Base-by-base conservation (phyloP, 148 eudicot species). In the Amaranthus cruentus region DNA sequence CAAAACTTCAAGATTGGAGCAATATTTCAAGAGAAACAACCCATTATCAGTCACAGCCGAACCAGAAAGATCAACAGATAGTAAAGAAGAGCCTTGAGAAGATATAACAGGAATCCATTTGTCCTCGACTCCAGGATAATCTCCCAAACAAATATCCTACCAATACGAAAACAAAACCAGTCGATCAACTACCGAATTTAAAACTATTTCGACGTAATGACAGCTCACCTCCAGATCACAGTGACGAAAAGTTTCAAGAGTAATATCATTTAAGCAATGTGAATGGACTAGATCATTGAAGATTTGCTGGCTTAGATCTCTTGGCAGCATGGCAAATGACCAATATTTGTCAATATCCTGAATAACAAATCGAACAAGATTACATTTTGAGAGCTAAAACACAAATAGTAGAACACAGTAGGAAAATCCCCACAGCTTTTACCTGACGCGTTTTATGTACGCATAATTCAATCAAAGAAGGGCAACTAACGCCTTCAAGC, bases 21-120 rank as follows among this genome's bases (percentile, higher is more conserved):
- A 76, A 68, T 74, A 54, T 68, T 73, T 76, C 50, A 81, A 56
- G 42, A 72, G 74, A 67, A 71, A 73, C 66, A 81, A 47, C 66
- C 80, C 83, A 81, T 74, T 54, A 76, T 81, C 83, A 12, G 83
- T 81, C 65, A 81, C 83, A 73, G 76, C 83, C 49, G 83, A 81
- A 73, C 83, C 70, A 18, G 83, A 81, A 68, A 81, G 73, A 68
- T 81, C 83, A 49, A 76, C 80, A 13, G 83, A 81, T 46, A 81
- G 83, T 68, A 81, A 76, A 68, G 83, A 72, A 15, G 80, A 72
- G 15, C 77, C 74, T 14, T 81, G 83, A 54, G 83, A 76, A 61
- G 80, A 72, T 55, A 81, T 73, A 62, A 68, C 74, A 47, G 72
- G 77, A 28, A 81, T 49, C 83, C 83, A 81, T 72, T 70, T 63